A percentile compares a stretch with the other conserved stretches of the same genome.
Evolutionary conservation across 805 yeast species (phyloP).

Genomic region (Kluyveromyces siamensis): DNA sequence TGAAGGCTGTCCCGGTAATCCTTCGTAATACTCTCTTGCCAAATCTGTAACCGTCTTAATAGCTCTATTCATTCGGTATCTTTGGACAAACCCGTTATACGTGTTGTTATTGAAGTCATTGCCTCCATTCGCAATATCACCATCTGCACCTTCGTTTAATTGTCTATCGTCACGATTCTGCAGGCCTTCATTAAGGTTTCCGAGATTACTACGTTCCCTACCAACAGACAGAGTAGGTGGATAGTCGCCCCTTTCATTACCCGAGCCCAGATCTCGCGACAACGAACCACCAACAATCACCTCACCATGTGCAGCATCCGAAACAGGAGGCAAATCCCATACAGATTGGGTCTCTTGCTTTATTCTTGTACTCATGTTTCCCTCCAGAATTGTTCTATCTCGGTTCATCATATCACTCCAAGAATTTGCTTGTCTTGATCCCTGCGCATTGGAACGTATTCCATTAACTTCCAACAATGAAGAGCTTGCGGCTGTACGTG

Average conservation of each 20-base stretch:
- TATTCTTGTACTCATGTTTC: background rate
- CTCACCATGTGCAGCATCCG: background rate
- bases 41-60: slow-evolving; percentile 19
- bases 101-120: background rate
- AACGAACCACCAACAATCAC: background rate
- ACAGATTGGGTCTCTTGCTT: background rate
- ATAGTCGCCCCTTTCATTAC: background rate
- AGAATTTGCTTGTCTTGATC: background rate
- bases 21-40: slow-evolving; percentile 25
- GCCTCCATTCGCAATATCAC: background rate
- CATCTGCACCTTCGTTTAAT: background rate
- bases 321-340: background rate
- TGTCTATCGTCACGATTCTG: background rate
- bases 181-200: background rate
- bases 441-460: background rate
- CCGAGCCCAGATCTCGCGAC: background rate
- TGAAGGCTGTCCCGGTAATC: slow-evolving; percentile 22
- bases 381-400: slow-evolving; percentile 1
- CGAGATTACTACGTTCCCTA: background rate
- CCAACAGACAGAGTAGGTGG: background rate
- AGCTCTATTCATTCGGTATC: slow-evolving; percentile 18
- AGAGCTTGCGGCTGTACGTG: slow-evolving; percentile 1
- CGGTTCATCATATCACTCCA: slow-evolving; percentile 1
- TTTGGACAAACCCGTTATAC: background rate
- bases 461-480: background rate